Conservation (phyloP, 2,329 filamentous ascomycete genomes). For the Alternaria brassicae region DNA sequence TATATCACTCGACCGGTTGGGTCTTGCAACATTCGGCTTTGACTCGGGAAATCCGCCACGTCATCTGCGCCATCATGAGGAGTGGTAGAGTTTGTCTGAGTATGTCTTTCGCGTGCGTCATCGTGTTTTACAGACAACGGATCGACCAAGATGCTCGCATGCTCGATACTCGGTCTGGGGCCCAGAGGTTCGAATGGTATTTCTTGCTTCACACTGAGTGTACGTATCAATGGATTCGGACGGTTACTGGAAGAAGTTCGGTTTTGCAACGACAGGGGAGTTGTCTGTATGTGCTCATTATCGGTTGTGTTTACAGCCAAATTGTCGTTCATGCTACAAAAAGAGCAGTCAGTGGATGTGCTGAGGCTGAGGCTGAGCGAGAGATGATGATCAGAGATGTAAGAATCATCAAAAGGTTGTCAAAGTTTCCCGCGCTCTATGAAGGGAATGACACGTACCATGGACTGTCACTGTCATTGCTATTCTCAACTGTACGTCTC, state of each 20-base stretch:
- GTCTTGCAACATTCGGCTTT: slow-evolving; percentile 67
- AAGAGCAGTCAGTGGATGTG: background rate
- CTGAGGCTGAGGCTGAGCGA: background rate
- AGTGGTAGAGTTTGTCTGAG: slow-evolving; percentile 43
- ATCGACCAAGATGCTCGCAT: slow-evolving; percentile 32
- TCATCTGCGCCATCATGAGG: slow-evolving; percentile 59
- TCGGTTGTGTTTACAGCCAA: slow-evolving; percentile 32
- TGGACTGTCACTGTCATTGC: slow-evolving; percentile 25
- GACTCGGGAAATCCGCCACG: slow-evolving; percentile 63
- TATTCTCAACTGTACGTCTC: slow-evolving; percentile 32
- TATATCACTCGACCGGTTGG: slow-evolving; percentile 65
- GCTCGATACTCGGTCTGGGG: slow-evolving; percentile 35
- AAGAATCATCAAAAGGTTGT: background rate
- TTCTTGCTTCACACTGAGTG: slow-evolving; percentile 30
- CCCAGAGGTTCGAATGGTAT: slow-evolving; percentile 25
- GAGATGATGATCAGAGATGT: background rate
- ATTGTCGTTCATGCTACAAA: slow-evolving; percentile 23
- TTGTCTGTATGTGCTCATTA: slow-evolving; percentile 28
- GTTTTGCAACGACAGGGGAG: slow-evolving; percentile 26
- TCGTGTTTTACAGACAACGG: slow-evolving; percentile 30
- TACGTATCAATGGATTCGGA: slow-evolving; percentile 5
- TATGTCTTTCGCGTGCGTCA: slow-evolving; percentile 29
- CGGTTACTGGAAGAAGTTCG: slow-evolving; percentile 26
- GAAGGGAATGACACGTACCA: background rate
- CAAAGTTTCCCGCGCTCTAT: background rate